Percentiles rank a stretch among this genome's conserved stretches.
Evolutionary conservation across 78 protist genomes (phyloP).

Genomic region (Dictyostelium citrinum): DNA sequence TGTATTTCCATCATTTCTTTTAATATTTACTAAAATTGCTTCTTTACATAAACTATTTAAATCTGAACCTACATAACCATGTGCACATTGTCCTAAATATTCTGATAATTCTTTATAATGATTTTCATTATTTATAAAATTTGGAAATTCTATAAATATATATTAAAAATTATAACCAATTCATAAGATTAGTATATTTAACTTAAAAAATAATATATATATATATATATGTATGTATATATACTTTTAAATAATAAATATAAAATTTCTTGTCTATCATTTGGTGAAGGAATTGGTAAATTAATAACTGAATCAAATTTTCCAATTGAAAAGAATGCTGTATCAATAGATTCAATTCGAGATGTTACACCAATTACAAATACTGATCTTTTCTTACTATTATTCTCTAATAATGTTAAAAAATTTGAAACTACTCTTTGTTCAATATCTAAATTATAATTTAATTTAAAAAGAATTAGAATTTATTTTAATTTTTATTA

Average conservation of each 20-base stretch:
- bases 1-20: constrained; percentile 94
- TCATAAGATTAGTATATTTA: neutral
- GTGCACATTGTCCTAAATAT: constrained; percentile 95
- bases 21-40: constrained; percentile 98
- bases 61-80: constrained; percentile 99
- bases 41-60: constrained; percentile 98
- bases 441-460: constrained; percentile 26
- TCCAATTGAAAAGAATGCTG: constrained; percentile 25
- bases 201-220: neutral
- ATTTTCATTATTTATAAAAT: neutral
- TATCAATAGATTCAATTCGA: constrained; percentile 43
- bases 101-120: constrained; percentile 84
- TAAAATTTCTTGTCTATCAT: constrained; percentile 23
- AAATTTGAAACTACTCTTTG: constrained; percentile 45
- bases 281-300: constrained; percentile 50
- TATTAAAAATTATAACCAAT: neutral
- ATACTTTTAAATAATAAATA: constrained; percentile 22
- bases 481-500: neutral
- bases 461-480: neutral
- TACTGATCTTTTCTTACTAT: constrained; percentile 17
- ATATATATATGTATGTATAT: neutral
- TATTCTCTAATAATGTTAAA: constrained; percentile 10
- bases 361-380: constrained; percentile 52
- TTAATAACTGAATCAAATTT: constrained; percentile 36
- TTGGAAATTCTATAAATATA: constrained; percentile 11